These are phyloP conservation scores for Plasmodium sp. DNA, from an alignment of 169 alveolate species.

Conservation along the genomic window DNA sequence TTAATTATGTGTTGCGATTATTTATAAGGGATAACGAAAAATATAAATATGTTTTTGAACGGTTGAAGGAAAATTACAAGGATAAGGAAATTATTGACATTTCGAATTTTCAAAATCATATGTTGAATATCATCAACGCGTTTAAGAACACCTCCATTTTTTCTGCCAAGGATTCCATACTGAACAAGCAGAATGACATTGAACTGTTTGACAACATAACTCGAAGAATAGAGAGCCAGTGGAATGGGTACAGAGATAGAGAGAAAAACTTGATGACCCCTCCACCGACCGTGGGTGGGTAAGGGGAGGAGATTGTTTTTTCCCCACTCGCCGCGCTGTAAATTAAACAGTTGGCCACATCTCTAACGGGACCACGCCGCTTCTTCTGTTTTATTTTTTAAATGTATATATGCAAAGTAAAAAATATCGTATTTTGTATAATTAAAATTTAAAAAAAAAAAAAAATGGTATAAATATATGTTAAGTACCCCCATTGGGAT, in stretches of 20 bases:
- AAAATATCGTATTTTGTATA: background rate
- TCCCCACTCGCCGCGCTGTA: background rate
- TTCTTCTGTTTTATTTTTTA: background rate
- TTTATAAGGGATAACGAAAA: constrained; percentile 55
- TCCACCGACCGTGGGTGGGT: background rate
- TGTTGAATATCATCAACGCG: constrained; percentile 62
- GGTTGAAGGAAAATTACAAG: constrained; percentile 25
- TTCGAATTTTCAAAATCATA: constrained; percentile 59
- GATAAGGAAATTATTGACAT: constrained; percentile 70
- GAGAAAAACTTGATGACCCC: background rate
- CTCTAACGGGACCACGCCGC: background rate
- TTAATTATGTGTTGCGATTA: constrained; percentile 42
- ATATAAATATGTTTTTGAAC: constrained; percentile 24
- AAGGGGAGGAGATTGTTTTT: background rate
- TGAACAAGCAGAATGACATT: constrained; percentile 23
- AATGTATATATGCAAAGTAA: background rate
- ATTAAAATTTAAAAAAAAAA: background rate
- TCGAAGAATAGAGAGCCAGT: constrained; percentile 21
- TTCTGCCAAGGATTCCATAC: constrained; percentile 58
- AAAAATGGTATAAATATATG: background rate
- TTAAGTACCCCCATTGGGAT: background rate
- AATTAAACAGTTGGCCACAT: background rate
- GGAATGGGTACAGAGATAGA: background rate
- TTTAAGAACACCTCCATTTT: constrained; percentile 60
- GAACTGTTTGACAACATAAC: constrained; percentile 39